These are phyloP conservation scores for Podospora pseudopauciseta DNA, from an alignment of 495 filamentous ascomycete genomes.

Conservation along the genomic window DNA sequence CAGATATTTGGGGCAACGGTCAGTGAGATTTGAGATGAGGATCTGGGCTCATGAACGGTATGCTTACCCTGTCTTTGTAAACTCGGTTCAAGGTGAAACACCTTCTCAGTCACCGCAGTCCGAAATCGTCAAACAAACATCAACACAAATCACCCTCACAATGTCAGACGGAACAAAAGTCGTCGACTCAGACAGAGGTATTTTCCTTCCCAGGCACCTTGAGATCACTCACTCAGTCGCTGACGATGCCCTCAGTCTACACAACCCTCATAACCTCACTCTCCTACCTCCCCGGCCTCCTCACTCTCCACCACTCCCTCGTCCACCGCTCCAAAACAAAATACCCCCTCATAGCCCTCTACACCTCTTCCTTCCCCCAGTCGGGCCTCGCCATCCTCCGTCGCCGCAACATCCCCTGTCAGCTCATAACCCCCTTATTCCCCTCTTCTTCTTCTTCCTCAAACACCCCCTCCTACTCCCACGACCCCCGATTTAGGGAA, in stretches of 20 bases:
- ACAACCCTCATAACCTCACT: constrained; percentile 76
- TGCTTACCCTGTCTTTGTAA: no score
- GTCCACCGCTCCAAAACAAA: constrained; percentile 51
- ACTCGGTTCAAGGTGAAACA: no score
- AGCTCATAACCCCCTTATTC: constrained; percentile 59
- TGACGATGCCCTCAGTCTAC: constrained; percentile 53
- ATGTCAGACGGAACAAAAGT: constrained; percentile 22
- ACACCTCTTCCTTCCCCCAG: constrained; percentile 64
- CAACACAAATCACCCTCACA: not conserved
- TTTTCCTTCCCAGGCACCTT: not conserved
- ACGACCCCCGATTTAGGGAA: constrained; percentile 74
- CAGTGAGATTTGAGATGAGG: no score
- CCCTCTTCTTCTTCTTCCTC: constrained; percentile 52
- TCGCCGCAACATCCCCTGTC: constrained; percentile 57
- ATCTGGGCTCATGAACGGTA: no score
- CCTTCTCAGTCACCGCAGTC: no score
- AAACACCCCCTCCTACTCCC: constrained; percentile 46
- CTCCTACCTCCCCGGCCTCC: constrained; percentile 66
- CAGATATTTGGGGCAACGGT: no score
- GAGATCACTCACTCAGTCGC: not conserved
- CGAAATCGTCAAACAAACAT: not conserved
- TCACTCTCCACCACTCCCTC: constrained; percentile 68
- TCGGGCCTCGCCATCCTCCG: constrained; percentile 62
- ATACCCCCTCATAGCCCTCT: constrained; percentile 73
- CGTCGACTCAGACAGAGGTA: constrained; percentile 30